Conservation (phyloP, 306 rosid species). For the Cercis canadensis region DNA sequence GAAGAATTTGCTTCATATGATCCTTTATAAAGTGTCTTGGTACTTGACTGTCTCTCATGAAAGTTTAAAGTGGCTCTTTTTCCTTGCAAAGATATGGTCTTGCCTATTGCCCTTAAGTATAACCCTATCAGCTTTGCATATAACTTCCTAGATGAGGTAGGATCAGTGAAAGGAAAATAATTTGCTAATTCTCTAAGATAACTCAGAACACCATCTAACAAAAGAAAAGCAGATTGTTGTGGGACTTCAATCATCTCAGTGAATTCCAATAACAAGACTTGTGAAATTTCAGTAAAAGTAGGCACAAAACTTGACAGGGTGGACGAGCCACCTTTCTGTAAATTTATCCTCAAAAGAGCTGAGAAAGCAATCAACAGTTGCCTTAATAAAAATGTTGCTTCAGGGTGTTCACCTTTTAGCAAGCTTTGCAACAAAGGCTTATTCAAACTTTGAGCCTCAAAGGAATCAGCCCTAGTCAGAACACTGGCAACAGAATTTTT, state of each 20-base stretch:
- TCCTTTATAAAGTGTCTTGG: constrained; percentile 57
- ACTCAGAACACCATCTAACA: constrained; percentile 79
- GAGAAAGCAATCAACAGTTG: constrained; percentile 74
- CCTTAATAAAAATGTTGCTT: constrained; percentile 66
- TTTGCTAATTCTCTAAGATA: constrained; percentile 74
- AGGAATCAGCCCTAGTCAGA: constrained; percentile 57
- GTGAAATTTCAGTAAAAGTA: constrained; percentile 59
- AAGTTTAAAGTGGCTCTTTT: constrained; percentile 75
- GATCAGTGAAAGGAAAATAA: constrained; percentile 67
- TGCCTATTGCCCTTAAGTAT: constrained; percentile 76
- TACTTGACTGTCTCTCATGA: constrained; percentile 69
- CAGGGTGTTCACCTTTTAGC: constrained; percentile 70
- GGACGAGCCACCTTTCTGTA: constrained; percentile 49
- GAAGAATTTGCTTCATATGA: constrained; percentile 58
- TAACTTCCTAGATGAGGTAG: constrained; percentile 59
- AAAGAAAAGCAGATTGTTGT: constrained; percentile 64
- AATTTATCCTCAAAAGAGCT: constrained; percentile 69
- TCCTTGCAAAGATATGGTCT: constrained; percentile 80
- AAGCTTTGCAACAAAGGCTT: constrained; percentile 62
- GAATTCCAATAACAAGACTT: constrained; percentile 66
- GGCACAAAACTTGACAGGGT: constrained; percentile 56
- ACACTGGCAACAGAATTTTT: constrained; percentile 49
- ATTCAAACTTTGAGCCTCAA: constrained; percentile 53
- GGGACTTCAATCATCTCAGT: constrained; percentile 64
- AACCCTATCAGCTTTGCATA: constrained; percentile 64